Evolutionary conservation across 352 stramenopile genomes (phyloP).

Genomic region (Halophytophthora polymorphica): DNA sequence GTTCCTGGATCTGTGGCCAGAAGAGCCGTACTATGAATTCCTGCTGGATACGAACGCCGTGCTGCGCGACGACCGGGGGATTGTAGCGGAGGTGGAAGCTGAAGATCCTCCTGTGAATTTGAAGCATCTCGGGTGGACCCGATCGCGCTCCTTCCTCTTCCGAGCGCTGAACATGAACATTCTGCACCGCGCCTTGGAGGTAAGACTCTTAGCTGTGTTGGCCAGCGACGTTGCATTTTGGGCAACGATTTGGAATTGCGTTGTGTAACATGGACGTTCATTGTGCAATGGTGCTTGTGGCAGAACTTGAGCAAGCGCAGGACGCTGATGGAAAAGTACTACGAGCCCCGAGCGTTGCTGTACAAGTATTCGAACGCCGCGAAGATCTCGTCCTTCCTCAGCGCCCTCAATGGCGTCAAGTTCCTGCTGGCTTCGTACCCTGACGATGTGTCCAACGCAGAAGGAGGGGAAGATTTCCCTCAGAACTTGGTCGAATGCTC

Average conservation of each 20-base stretch:
- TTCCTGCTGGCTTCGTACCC: conserved; percentile 48
- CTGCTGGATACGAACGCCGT: conserved; percentile 57
- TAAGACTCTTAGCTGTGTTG: conserved; percentile 5
- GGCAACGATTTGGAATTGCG: not conserved
- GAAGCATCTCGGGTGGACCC: conserved; percentile 59
- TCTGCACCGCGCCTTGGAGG: conserved; percentile 71
- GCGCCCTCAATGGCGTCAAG: conserved; percentile 66
- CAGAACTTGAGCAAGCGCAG: conserved; percentile 73
- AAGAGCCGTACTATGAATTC: conserved; percentile 74
- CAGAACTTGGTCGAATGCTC: conserved; percentile 52
- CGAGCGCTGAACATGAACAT: conserved; percentile 74
- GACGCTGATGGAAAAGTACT: conserved; percentile 58
- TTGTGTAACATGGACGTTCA: not conserved
- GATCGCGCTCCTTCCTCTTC: conserved; percentile 58
- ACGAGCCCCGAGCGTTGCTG: conserved; percentile 51
- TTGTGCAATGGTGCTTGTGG: not conserved
- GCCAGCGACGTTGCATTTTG: not conserved
- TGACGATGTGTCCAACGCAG: conserved; percentile 8
- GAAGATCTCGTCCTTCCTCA: conserved; percentile 56
- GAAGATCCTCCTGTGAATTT: conserved; percentile 32
- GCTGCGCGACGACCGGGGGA: conserved; percentile 60
- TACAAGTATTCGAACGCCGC: conserved; percentile 62
- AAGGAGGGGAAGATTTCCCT: conserved; percentile 25
- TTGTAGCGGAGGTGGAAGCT: conserved; percentile 52
- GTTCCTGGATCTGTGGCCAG: conserved; percentile 49